phyloP scores from a whole-genome alignment of 305 asterid genomes.

The Striga hermonthica region DNA sequence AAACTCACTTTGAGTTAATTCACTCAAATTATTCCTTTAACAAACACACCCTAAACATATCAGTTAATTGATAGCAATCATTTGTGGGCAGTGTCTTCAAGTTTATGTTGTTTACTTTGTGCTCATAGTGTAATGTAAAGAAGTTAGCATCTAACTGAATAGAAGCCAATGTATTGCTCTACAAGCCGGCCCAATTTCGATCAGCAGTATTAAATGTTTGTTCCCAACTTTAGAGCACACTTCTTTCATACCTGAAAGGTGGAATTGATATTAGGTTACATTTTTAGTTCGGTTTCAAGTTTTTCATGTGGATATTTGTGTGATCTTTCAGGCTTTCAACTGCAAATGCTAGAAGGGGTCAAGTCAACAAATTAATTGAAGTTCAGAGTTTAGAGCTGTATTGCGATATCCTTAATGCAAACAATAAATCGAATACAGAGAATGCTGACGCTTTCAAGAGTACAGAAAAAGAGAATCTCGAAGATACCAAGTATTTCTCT shows the following conservation, averaged over 20 bases:
- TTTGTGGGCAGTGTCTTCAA: conserved; percentile 24
- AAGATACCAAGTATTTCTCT: conserved; percentile 40
- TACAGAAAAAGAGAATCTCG: conserved; percentile 37
- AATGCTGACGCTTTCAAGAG: conserved; percentile 34
- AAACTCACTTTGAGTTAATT: no score
- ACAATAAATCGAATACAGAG: conserved; percentile 40
- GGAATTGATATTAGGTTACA: neutral
- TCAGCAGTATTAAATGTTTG: conserved; percentile 15
- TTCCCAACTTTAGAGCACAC: conserved; percentile 8
- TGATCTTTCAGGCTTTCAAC: conserved; percentile 48
- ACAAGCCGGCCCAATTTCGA: neutral
- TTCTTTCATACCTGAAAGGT: conserved; percentile 20
- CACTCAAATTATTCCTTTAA: no score
- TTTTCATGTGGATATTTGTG: conserved; percentile 27
- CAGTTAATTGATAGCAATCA: neutral
- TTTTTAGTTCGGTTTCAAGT: conserved; percentile 20
- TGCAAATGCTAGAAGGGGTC: conserved; percentile 73
- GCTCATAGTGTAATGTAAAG: conserved; percentile 18
- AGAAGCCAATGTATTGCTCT: conserved; percentile 6
- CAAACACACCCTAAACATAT: no score
- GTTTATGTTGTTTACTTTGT: conserved; percentile 22
- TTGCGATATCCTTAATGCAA: conserved; percentile 48
- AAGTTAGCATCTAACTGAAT: conserved; percentile 1
- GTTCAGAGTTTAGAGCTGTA: conserved; percentile 77
- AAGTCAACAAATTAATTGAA: conserved; percentile 82